Base-by-base conservation (phyloP, 768 basidiomycete genomes). In the Boletus sensibilis region DNA sequence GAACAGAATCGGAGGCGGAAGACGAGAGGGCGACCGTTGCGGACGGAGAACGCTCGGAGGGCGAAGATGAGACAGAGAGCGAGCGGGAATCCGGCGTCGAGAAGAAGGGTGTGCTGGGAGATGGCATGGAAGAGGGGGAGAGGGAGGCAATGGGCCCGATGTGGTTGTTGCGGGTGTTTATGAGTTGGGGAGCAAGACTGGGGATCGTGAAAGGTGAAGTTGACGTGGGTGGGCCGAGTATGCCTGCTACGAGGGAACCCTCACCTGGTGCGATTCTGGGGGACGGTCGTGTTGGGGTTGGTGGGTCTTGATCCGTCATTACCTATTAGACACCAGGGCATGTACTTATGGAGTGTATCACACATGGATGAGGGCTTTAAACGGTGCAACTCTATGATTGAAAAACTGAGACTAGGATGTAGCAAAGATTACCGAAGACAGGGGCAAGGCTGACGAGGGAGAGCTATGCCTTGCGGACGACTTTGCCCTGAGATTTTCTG, bases 91-190 rank as follows among this genome's bases (percentile, higher is more conserved):
- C 65, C 18, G 66, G 66, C 4, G 63, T 54, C 51, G 63, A 57
- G 53, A 45, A 51, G 31, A 54, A 48, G 54, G 57, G 44, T 40
- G 46, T 37, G 20, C 43, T 49, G 38, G 64, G 52, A 23, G 62
- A 64, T 25, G 60, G 55, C 0, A 43, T 58, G 31, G 65, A 61
- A 33, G 73, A 77, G 23, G 80, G 82, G 49, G 84, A 82, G 59
- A 69, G 70, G 53, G 81, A 82, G 54, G 82, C 80, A 39, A 83
- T 88, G 68, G 83, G 82, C 52, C 88, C 88, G 37, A 84, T 89
- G 78, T 91, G 90, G 90, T 67, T 90, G 52, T 72, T 92, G 63
- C 76, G 79, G 64, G 82, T 90, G 72, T 88, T 92, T 69, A 89
- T 85, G 44, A 87, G 85, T 56, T 90, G 87, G 88, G 86, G 84